Evolutionary conservation across 2,329 filamentous ascomycete genomes (phyloP).

Genomic region (Pseudogymnoascus sp.): DNA sequence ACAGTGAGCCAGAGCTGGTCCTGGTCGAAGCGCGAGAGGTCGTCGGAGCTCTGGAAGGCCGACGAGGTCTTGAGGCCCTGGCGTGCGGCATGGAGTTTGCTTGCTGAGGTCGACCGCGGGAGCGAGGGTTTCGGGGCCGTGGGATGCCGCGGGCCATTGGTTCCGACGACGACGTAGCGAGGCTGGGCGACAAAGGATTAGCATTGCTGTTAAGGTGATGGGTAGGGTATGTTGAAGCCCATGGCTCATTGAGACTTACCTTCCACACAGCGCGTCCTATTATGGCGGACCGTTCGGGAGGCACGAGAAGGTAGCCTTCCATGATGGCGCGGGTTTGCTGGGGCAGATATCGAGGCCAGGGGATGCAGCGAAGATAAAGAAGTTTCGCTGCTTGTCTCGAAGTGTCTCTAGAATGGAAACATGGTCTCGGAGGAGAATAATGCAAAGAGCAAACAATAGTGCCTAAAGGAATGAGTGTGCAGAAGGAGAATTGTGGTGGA

Average conservation of each 20-base stretch:
- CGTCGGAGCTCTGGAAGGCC: constrained; percentile 23
- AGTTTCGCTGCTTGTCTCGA: constrained; percentile 1
- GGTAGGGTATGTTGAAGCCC: not conserved
- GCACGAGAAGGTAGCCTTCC: constrained; percentile 42
- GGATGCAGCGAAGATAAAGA: constrained; percentile 5
- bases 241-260: constrained; percentile 28
- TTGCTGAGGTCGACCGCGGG: constrained; percentile 10
- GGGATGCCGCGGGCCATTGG: constrained; percentile 22
- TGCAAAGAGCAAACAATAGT: not conserved
- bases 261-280: constrained; percentile 46
- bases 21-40: constrained; percentile 14
- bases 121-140: constrained; percentile 9
- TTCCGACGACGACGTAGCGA: constrained; percentile 51
- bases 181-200: constrained; percentile 31
- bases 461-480: not conserved
- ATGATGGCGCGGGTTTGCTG: constrained; percentile 25
- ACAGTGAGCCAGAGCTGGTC: constrained; percentile 25
- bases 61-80: constrained; percentile 20
- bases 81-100: constrained; percentile 10
- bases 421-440: not conserved
- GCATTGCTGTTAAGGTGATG: constrained; percentile 3
- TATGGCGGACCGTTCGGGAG: constrained; percentile 43
- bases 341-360: not conserved
- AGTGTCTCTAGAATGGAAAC: not conserved
- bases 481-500: not conserved